Evolutionary conservation across 352 stramenopile species (phyloP), one percentile per base, ranked within the genome.

Genomic region (Globisporangium nodosum): DNA sequence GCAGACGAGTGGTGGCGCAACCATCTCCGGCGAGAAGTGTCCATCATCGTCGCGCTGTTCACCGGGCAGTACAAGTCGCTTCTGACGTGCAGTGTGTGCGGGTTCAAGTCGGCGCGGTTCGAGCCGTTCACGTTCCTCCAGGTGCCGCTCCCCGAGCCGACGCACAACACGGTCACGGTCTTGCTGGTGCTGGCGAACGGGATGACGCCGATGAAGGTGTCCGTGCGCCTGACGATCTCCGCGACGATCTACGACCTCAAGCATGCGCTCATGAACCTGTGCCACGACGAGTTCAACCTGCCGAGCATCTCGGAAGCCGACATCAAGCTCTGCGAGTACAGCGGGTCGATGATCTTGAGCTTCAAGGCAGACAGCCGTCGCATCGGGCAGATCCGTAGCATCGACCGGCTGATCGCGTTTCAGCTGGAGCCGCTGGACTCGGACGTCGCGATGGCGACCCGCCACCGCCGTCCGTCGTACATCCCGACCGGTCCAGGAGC

Each of bases 1-100:
- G 98, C 97, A 11, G 92, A 99, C 58, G 98, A 99, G 69, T 99
- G 97, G 96, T 99, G 98, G 98, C 75, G 87, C 16, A 98, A 99
- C 64, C 96, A 99, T 71, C 78, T 99, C 27, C 88, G 96, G 43
- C 80, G 98, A 33, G 97, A 99, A 71, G 87, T 99, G 46, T 99
- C 91, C 11, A 98, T 99, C 56, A 96, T 99, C 52, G 96, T 99
- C 16, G 97, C 96, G n/a, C 78, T 99, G 5, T 99, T 99, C 66
- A 98, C 93, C 9, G 98, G 98, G 0, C 97, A 99, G 76, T 99
- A 99, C 79, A 98, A 99, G 69, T 98, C 91, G 60, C 78, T 98
- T 24, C 68, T 99, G 27, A 98, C 89, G 31, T 99, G 97, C 68
- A 92, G 87, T 54, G 79, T 87, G 20, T 99, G 97, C 64, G 89